Conservation (phyloP, 2,329 filamentous ascomycete species). For the Neonectria sp. region DNA sequence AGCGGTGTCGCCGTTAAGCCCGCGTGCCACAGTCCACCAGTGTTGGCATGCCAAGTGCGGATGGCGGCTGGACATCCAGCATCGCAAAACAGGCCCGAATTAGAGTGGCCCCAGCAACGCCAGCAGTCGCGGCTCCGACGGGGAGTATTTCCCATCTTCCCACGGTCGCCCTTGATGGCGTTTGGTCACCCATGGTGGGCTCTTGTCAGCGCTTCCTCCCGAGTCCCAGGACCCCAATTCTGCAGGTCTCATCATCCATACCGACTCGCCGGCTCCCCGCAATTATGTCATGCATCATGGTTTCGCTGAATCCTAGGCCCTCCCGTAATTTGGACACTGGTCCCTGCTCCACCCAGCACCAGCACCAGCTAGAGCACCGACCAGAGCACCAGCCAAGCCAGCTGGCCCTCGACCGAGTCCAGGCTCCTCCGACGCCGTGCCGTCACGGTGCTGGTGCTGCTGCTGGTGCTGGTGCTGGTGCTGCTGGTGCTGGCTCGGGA, state of each 20-base stretch:
- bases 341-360: constrained; percentile 48
- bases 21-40: constrained; percentile 22
- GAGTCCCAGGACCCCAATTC: constrained; percentile 18
- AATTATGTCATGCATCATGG: constrained; percentile 65
- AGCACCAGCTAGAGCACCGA: constrained; percentile 44
- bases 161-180: constrained; percentile 42
- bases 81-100: constrained; percentile 45
- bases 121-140: constrained; percentile 32
- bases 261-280: constrained; percentile 50
- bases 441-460: constrained; percentile 25
- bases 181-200: constrained; percentile 25
- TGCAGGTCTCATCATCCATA: constrained; percentile 38
- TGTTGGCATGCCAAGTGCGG: constrained; percentile 37
- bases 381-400: constrained; percentile 32
- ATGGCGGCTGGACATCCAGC: constrained; percentile 35
- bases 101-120: constrained; percentile 44
- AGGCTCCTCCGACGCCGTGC: constrained; percentile 34
- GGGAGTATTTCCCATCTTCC: constrained; percentile 29
- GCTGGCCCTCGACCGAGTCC: constrained; percentile 34
- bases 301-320: constrained; percentile 54
- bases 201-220: constrained; percentile 38
- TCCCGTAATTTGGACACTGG: constrained; percentile 53
- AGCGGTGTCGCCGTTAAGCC: constrained; percentile 37
- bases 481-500: constrained; percentile 27
- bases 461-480: too few relatives aligned